Percentiles rank a stretch among this genome's conserved stretches.
phyloP scores from a whole-genome alignment of 768 basidiomycete genomes.

The Suillus clintonianus region DNA sequence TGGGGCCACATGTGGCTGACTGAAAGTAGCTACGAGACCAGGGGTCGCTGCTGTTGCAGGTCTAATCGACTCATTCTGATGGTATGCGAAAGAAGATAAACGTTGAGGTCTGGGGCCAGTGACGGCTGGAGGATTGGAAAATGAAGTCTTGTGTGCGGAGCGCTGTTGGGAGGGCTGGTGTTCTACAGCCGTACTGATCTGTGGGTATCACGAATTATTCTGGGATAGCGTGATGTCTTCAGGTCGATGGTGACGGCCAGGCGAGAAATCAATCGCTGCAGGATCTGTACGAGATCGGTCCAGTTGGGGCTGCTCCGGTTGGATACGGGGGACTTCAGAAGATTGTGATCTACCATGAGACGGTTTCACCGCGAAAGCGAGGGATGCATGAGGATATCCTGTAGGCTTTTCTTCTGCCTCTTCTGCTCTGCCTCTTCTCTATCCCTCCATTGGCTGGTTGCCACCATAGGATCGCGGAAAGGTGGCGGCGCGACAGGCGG shows the following conservation, averaged over 20 bases:
- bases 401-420: slow-evolving; percentile 38
- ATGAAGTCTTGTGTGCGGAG: slow-evolving; percentile 23
- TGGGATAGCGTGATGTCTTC: neutral
- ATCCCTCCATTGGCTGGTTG: slow-evolving; percentile 73
- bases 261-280: slow-evolving; percentile 21
- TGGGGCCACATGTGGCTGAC: slow-evolving; percentile 20
- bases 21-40: slow-evolving; percentile 7
- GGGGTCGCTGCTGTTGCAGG: too few relatives aligned
- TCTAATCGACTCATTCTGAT: slow-evolving; percentile 18
- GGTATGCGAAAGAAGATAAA: slow-evolving; percentile 27
- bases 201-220: neutral
- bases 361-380: slow-evolving; percentile 27
- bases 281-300: slow-evolving; percentile 27
- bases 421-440: slow-evolving; percentile 54
- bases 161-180: slow-evolving; percentile 24
- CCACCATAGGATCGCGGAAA: slow-evolving; percentile 61
- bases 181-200: neutral
- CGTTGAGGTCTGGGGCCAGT: slow-evolving; percentile 30
- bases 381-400: slow-evolving; percentile 22
- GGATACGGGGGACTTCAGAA: slow-evolving; percentile 22
- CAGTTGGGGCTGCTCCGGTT: slow-evolving; percentile 21
- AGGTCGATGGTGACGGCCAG: slow-evolving; percentile 15
- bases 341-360: slow-evolving; percentile 22
- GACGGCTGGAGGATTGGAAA: slow-evolving; percentile 23
- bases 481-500: slow-evolving; percentile 50